phyloP scores from a whole-genome alignment of 768 basidiomycete species.

The Phaeolepiota aurea region DNA sequence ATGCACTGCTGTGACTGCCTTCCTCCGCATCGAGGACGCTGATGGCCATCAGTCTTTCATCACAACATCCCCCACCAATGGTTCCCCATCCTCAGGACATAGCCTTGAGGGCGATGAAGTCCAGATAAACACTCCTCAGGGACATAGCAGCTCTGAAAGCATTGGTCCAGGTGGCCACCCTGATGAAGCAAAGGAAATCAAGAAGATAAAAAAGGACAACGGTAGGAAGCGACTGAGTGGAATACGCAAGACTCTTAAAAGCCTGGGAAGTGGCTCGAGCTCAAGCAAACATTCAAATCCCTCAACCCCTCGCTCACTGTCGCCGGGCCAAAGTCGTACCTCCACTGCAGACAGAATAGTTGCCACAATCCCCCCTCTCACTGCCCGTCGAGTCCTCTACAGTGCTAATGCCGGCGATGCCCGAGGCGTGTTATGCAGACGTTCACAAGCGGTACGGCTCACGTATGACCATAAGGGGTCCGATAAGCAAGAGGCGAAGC shows the following conservation, averaged over 20 bases:
- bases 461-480: constrained; percentile 99
- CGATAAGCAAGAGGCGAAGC: constrained; percentile 94
- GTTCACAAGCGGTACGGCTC: constrained; percentile 82
- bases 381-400: constrained; percentile 74
- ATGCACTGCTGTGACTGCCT: constrained; percentile 94
- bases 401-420: constrained; percentile 97
- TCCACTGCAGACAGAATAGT: constrained; percentile 17
- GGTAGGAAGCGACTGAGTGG: constrained; percentile 35
- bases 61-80: constrained; percentile 19
- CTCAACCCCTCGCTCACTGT: constrained; percentile 24
- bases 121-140: constrained; percentile 23
- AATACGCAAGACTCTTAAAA: constrained; percentile 48
- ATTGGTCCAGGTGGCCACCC: constrained; percentile 24
- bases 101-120: constrained; percentile 21
- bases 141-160: constrained; percentile 35
- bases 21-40: constrained; percentile 84
- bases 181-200: constrained; percentile 24
- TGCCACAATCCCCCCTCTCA: constrained; percentile 36
- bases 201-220: constrained; percentile 24
- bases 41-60: constrained; percentile 68
- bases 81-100: constrained; percentile 25
- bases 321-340: constrained; percentile 21
- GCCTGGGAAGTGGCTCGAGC: constrained; percentile 31
- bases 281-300: constrained; percentile 21
- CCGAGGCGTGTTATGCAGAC: constrained; percentile 85